These are phyloP conservation scores for Arabidopsis arenosa DNA, from an alignment of 345 rosid genomes.

Conservation along the genomic window DNA sequence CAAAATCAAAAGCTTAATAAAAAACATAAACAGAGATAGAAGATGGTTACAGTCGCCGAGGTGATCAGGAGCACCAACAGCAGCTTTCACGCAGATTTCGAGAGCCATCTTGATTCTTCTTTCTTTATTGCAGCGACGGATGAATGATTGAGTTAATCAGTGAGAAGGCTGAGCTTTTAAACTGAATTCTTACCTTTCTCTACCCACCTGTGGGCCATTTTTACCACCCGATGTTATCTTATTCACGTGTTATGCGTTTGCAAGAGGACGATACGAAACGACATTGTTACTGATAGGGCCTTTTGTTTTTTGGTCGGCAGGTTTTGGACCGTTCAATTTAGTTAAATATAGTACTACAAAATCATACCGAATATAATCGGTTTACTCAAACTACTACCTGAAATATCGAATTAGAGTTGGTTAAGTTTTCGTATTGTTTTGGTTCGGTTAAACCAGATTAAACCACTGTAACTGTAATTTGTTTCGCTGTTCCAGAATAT, in stretches of 20 bases:
- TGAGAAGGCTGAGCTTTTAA: slow-evolving; percentile 11
- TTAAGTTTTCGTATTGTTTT: background rate
- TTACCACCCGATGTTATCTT: slow-evolving; percentile 8
- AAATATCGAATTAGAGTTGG: background rate
- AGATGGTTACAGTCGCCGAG: slow-evolving; percentile 75
- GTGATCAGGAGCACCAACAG: slow-evolving; percentile 66
- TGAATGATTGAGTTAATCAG: slow-evolving; percentile 15
- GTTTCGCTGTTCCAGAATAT: slow-evolving; percentile 7
- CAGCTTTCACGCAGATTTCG: slow-evolving; percentile 90
- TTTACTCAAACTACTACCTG: background rate
- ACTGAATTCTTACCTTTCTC: background rate
- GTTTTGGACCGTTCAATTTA: background rate
- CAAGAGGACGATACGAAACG: background rate
- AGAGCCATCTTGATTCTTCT: slow-evolving; percentile 55
- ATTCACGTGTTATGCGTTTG: slow-evolving; percentile 30
- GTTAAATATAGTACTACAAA: background rate
- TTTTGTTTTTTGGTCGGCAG: background rate
- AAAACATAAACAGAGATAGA: background rate
- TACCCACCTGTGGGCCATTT: slow-evolving; percentile 3
- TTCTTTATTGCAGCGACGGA: background rate
- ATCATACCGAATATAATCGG: background rate
- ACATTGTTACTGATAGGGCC: background rate
- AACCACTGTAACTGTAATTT: slow-evolving; percentile 9
- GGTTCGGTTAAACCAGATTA: slow-evolving; percentile 34
- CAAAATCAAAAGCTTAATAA: background rate